Percentiles rank a stretch among this genome's conserved stretches.
Conservation (phyloP, 129 eudicot genomes). For the Tagetes erecta region DNA sequence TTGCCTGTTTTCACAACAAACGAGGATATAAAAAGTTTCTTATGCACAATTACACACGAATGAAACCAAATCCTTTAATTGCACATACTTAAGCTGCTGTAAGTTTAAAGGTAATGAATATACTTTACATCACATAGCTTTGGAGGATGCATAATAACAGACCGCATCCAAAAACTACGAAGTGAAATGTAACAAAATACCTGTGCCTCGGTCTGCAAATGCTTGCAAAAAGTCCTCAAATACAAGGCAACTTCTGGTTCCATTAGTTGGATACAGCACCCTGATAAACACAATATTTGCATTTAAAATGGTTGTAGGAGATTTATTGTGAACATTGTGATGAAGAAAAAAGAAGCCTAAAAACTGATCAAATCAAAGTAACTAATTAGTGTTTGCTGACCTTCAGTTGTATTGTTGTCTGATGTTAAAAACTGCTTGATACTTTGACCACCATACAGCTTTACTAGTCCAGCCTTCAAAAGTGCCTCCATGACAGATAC, state of each 20-base stretch:
- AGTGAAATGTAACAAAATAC: slow-evolving; percentile 34
- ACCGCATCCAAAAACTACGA: not conserved
- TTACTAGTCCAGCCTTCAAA: slow-evolving; percentile 58
- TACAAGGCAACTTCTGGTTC: slow-evolving; percentile 90
- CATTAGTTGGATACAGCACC: slow-evolving; percentile 48
- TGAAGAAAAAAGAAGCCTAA: not conserved
- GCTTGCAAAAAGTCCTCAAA: slow-evolving; percentile 81
- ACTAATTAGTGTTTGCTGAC: slow-evolving; percentile 35
- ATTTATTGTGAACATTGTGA: not conserved
- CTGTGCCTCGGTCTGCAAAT: slow-evolving; percentile 74
- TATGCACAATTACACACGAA: not conserved
- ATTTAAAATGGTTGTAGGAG: not conserved
- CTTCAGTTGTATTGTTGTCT: slow-evolving; percentile 49
- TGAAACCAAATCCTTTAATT: not conserved
- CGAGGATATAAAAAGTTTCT: not conserved
- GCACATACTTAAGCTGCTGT: not conserved
- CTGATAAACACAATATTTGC: slow-evolving; percentile 38
- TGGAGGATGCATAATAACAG: not conserved
- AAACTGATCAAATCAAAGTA: not conserved
- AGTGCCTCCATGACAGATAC: slow-evolving; percentile 80
- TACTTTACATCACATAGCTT: not conserved
- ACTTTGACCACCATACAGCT: slow-evolving; percentile 62
- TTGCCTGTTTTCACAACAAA: slow-evolving; percentile 47
- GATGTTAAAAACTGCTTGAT: slow-evolving; percentile 47
- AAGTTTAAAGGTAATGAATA: slow-evolving; percentile 1